phyloP scores from a whole-genome alignment of 2,329 filamentous ascomycete species.

The Calonectria honghensis region DNA sequence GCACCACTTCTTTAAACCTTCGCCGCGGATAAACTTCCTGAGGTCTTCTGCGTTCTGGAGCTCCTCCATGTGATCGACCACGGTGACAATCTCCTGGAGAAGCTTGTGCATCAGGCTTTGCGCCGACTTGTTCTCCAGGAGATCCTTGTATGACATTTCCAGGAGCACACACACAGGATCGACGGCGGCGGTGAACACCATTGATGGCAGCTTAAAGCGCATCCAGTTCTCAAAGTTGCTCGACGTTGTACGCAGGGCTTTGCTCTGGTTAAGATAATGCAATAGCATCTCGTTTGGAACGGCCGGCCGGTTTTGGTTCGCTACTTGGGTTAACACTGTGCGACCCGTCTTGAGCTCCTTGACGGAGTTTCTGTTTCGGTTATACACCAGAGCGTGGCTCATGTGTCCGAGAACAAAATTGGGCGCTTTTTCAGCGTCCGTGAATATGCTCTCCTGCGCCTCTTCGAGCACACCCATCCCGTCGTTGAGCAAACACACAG shows the following conservation, averaged over 20 bases:
- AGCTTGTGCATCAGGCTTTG: conserved; percentile 81
- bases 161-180: conserved; percentile 89
- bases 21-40: conserved; percentile 72
- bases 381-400: conserved; percentile 67
- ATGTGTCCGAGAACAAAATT: conserved; percentile 84
- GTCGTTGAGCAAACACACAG: conserved; percentile 85
- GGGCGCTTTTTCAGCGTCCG: conserved; percentile 78
- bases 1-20: conserved; percentile 77
- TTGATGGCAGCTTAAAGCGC: conserved; percentile 84
- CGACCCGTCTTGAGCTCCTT: conserved; percentile 60
- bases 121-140: conserved; percentile 80
- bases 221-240: conserved; percentile 70
- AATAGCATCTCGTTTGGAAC: conserved; percentile 37
- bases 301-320: conserved; percentile 1
- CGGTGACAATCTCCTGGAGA: conserved; percentile 82
- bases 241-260: conserved; percentile 49
- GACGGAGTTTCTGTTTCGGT: conserved; percentile 63
- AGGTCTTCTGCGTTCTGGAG: conserved; percentile 77
- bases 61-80: conserved; percentile 86
- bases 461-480: conserved; percentile 90
- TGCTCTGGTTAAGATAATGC: conserved; percentile 18
- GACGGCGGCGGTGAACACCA: conserved; percentile 84
- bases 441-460: conserved; percentile 82
- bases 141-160: conserved; percentile 82
- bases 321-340: conserved; percentile 55